A percentile compares a stretch with the other conserved stretches of the same genome.
Conservation (phyloP, 2,329 filamentous ascomycete species). For the Monosporascus sp. region DNA sequence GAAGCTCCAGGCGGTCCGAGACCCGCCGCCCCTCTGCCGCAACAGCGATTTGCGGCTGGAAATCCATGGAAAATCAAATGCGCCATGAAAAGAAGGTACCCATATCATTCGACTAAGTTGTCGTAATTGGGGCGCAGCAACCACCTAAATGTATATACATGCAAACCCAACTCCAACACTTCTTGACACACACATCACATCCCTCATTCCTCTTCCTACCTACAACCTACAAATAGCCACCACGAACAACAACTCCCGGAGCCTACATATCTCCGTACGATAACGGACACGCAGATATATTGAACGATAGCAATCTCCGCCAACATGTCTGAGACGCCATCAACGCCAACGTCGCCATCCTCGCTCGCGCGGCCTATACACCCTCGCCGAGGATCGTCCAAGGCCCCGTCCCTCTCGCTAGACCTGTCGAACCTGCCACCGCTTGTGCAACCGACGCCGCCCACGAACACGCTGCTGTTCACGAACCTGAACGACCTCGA, state of each 20-base stretch:
- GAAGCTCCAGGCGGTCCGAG: too few species aligned
- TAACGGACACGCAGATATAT: not conserved
- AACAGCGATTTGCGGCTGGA: too few species aligned
- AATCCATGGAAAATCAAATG: too few species aligned
- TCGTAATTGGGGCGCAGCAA: not conserved
- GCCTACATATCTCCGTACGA: not conserved
- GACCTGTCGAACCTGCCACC: slow-evolving; percentile 70
- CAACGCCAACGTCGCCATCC: slow-evolving; percentile 19
- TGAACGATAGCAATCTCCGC: not conserved
- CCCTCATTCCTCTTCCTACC: not conserved
- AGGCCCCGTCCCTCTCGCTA: slow-evolving; percentile 53
- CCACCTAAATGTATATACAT: not conserved
- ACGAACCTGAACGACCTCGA: slow-evolving; percentile 71
- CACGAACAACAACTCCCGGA: not conserved
- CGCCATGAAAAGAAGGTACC: too few species aligned
- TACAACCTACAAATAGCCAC: not conserved
- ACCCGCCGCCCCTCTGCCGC: too few species aligned
- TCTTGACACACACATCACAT: not conserved
- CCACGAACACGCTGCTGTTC: slow-evolving; percentile 79
- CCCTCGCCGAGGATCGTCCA: slow-evolving; percentile 37
- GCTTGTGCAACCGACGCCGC: slow-evolving; percentile 64
- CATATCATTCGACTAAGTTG: too few species aligned
- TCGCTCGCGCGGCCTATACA: slow-evolving; percentile 26
- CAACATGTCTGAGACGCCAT: slow-evolving; percentile 21
- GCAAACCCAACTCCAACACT: not conserved